Evolutionary conservation across 1,139 yeast species (phyloP).

Genomic region (Yamadazyma epiphylla): DNA sequence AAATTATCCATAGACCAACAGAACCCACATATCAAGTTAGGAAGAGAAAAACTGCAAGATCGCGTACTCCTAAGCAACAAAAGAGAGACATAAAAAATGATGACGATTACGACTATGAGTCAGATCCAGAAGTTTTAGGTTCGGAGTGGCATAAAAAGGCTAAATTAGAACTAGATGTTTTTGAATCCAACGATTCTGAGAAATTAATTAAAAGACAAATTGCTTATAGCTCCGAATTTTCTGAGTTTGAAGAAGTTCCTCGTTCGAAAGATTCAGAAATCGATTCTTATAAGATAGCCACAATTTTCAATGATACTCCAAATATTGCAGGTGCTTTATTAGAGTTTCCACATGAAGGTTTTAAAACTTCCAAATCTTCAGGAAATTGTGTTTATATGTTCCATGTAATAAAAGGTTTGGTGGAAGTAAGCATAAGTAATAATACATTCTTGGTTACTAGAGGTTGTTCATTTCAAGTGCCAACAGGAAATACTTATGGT

Average conservation of each 20-base stretch:
- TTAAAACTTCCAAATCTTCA: conserved; percentile 61
- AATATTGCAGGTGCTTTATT: conserved; percentile 76
- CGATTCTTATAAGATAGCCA: conserved; percentile 61
- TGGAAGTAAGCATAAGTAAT: conserved; percentile 65
- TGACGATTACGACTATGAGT: conserved; percentile 27
- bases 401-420: conserved; percentile 65
- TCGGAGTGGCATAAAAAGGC: conserved; percentile 57
- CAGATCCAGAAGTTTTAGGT: conserved; percentile 44
- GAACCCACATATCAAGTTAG: conserved; percentile 7
- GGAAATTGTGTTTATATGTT: conserved; percentile 70
- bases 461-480: conserved; percentile 82
- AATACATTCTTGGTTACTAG: conserved; percentile 57
- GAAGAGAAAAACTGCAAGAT: too few relatives aligned
- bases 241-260: conserved; percentile 33
- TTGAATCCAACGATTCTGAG: conserved; percentile 50
- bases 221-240: conserved; percentile 67
- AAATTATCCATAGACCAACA: conserved; percentile 48
- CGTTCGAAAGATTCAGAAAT: conserved; percentile 27
- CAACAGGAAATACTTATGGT: conserved; percentile 70
- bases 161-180: conserved; percentile 46
- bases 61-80: conserved; percentile 1
- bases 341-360: conserved; percentile 61
- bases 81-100: conserved; percentile 3
- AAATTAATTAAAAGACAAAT: conserved; percentile 43
- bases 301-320: conserved; percentile 62